Percentiles rank a stretch among this genome's conserved stretches.
phyloP scores from a whole-genome alignment of 768 basidiomycete genomes.

The Rhodosporidiobolus odoratus region DNA sequence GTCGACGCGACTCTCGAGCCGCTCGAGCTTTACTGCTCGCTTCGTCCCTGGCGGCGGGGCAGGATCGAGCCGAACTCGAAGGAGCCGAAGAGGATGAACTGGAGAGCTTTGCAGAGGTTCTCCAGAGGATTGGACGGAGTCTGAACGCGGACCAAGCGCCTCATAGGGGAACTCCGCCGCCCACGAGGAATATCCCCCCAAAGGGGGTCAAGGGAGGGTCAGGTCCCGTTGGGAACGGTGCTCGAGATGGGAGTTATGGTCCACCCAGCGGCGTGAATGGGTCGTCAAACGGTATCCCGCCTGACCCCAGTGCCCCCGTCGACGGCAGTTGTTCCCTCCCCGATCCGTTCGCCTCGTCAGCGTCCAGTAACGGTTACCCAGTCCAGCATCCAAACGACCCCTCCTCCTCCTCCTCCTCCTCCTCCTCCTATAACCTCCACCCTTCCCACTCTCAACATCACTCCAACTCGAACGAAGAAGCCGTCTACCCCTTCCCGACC shows the following conservation, averaged over 20 bases:
- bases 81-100: slow-evolving; percentile 1
- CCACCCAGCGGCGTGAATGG: background rate
- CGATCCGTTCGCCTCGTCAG: background rate
- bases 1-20: slow-evolving; percentile 14
- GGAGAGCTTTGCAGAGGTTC: slow-evolving; percentile 36
- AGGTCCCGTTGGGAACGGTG: background rate
- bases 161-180: slow-evolving; percentile 36
- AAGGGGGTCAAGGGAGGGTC: background rate
- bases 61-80: too few species aligned
- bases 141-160: slow-evolving; percentile 30
- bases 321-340: background rate
- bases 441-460: background rate
- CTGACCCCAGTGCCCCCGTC: background rate
- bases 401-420: background rate
- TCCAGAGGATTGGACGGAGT: slow-evolving; percentile 30
- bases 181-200: slow-evolving; percentile 34
- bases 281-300: background rate
- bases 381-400: too few species aligned
- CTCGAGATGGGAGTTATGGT: too few species aligned
- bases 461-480: background rate
- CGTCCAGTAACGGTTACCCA: background rate
- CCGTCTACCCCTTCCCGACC: background rate
- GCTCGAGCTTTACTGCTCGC: slow-evolving; percentile 26
- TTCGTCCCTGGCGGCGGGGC: background rate
- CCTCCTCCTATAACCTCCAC: slow-evolving; percentile 1